Conservation (phyloP, 129 eudicot species). For the Artemisia argyi region DNA sequence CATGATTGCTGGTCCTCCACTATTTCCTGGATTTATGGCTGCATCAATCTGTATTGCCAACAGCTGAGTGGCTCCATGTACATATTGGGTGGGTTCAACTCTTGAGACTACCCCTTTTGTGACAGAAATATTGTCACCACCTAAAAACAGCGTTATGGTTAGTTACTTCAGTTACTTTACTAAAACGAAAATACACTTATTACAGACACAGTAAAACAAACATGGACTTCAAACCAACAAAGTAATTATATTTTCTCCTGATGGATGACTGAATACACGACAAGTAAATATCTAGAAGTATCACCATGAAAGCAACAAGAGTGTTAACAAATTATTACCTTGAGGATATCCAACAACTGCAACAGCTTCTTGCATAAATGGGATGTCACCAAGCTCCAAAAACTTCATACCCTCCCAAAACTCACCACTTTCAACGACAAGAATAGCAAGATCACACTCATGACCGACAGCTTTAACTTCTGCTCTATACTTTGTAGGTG, state of each 20-base stretch:
- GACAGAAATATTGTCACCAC: slow-evolving; percentile 97
- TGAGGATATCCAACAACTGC: slow-evolving; percentile 99
- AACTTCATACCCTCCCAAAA: slow-evolving; percentile 94
- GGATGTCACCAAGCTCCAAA: slow-evolving; percentile 89
- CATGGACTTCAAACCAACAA: not conserved
- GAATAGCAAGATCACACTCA: slow-evolving; percentile 96
- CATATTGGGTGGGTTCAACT: slow-evolving; percentile 99
- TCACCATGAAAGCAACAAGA: too few species aligned
- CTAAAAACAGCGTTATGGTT: slow-evolving; percentile 36
- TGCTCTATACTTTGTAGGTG: slow-evolving; percentile 90
- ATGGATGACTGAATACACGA: too few species aligned
- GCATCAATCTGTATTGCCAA: slow-evolving; percentile 97
- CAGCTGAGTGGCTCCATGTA: slow-evolving; percentile 93
- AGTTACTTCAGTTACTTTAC: slow-evolving; percentile 13
- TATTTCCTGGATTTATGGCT: slow-evolving; percentile 97
- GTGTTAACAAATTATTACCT: slow-evolving; percentile 41
- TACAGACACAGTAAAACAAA: not conserved
- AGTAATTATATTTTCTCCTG: too few species aligned
- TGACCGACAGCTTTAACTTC: slow-evolving; percentile 91
- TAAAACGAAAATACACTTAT: not conserved
- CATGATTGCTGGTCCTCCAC: slow-evolving; percentile 99
- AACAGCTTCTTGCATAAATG: slow-evolving; percentile 91
- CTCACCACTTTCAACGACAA: slow-evolving; percentile 76
- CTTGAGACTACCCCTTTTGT: slow-evolving; percentile 99
- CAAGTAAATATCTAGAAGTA: too few species aligned